Base-by-base conservation (phyloP, 2,329 filamentous ascomycete species). In the Arthrinium puccinioides region DNA sequence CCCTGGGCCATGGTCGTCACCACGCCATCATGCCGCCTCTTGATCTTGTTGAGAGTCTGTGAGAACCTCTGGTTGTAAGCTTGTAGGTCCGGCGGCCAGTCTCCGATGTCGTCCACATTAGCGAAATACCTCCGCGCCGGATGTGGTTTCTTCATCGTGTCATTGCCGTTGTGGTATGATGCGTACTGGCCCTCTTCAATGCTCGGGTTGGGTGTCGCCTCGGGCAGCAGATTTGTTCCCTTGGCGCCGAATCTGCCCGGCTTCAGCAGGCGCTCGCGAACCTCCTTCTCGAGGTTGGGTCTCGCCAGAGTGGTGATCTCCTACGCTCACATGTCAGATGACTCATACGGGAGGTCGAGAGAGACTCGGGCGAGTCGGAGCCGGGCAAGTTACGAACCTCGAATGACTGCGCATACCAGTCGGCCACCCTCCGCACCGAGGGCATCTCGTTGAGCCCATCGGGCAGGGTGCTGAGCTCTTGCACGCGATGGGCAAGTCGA, bases 321-420 rank as follows among this genome's bases (percentile, higher is more conserved):
- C 87, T 90, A 49, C 47, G 42, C 32, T 49, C 46, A 47, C 45
- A 48, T 53, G 51, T 56, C 37, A 57, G 45, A 43, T 19, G 40
- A 30, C 39, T 37, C 41, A 32, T 39, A 20, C 25, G 33, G 15
- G 35, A 32, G 27, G 23, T 38, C 38, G 34, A 21, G 32, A 9
- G 9, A 14, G 25, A 10, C 8, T 14, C 14, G 13, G 14, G 11
- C 14, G n/a, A 15, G 11, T 18, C 6, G 4, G 37, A 13, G 16
- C n/a, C 6, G 13, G 16, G 21, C 33, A 39, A 25, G 11, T 38
- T 31, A 59, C 75, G 52, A 76, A 95, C 89, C 79, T 98, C 92
- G 56, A 98, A 98, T 36, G 92, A 98, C 68, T 98, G 92, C 46
- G 90, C 92, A 62, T 98, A 98, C 92, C 92, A 98, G 56, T 97